Base-by-base conservation (phyloP, 2,329 filamentous ascomycete species). In the Cercospora zeina region DNA sequence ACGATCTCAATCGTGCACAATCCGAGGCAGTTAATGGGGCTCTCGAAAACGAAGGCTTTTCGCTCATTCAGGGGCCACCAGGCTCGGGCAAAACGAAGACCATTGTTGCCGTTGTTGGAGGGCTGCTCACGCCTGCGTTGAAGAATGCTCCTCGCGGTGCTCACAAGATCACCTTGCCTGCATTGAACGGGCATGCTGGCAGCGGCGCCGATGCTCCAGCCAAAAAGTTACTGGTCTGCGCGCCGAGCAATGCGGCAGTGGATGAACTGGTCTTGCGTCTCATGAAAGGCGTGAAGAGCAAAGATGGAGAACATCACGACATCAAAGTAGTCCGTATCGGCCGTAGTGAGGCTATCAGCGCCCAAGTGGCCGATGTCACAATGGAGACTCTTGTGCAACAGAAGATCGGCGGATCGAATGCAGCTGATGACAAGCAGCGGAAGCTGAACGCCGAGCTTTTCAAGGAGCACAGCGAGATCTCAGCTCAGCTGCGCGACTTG, bases 171-270 rank as follows among this genome's bases (percentile, higher is more conserved):
- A 66, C 68, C 19, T 68, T 79, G 54, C 79, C 78, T 13, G 70
- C 63, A 42, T 61, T 65, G 10, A 66, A 59, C 27, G 67, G 63
- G n/a, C 63, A 63, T n/a, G 56, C 54, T 47, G 54, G 36, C 24
- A 49, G 30, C 50, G 70, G 72, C 55, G 69, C 67, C 3, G 67
- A 67, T 55, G 70, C 75, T n/a, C 74, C 80, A 1, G 74, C 85
- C 1, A 97, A 96, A 78, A 99, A 97, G 76, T 82, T 99, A 27
- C 83, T 99, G 27, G 91, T 99, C 24, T 99, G 95, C 73, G 95
- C 95, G n/a, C 95, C 95, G 13, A 97, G 93, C 82, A 99, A 99
- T 76, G 95, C 95, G 6, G 95, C 95, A 33, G 95, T 99, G 5
- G 95, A 99, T 74, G 95, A 99, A 75, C 76, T 99, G 65, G 95